Evolutionary conservation across 2,329 filamentous ascomycete species (phyloP).

Genomic region (Ambrosiella xylebori): DNA sequence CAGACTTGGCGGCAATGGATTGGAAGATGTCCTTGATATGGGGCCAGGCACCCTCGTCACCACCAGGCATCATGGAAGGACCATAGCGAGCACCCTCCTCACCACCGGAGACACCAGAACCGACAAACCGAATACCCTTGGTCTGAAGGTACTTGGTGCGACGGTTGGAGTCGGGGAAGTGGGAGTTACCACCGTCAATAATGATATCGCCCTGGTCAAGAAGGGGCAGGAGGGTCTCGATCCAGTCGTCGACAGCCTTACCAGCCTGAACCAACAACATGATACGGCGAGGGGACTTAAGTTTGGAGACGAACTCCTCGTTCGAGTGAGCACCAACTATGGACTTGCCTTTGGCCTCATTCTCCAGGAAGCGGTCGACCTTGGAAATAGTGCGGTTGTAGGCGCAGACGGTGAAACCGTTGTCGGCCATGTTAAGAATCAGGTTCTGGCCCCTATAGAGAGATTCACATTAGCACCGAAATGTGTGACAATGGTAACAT

Average conservation of each 20-base stretch:
- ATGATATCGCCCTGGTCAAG: conserved; percentile 86
- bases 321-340: conserved; percentile 85
- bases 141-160: conserved; percentile 69
- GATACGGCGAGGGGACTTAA: conserved; percentile 90
- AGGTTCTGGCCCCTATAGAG: conserved; percentile 55
- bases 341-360: conserved; percentile 89
- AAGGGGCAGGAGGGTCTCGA: conserved; percentile 77
- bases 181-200: conserved; percentile 98
- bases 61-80: conserved; percentile 96
- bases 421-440: conserved; percentile 77
- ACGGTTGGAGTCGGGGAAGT: conserved; percentile 98
- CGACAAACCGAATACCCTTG: conserved; percentile 93
- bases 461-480: conserved; percentile 11
- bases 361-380: conserved; percentile 84
- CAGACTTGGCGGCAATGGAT: conserved; percentile 91
- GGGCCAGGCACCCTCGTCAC: conserved; percentile 94
- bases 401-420: conserved; percentile 90
- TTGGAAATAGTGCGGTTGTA: conserved; percentile 98
- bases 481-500: not conserved
- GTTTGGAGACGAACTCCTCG: conserved; percentile 88
- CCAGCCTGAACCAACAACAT: conserved; percentile 99
- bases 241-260: conserved; percentile 96
- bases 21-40: conserved; percentile 99
- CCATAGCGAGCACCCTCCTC: conserved; percentile 98
- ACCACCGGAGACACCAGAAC: conserved; percentile 93